Base-by-base conservation (phyloP, 495 filamentous ascomycete species). In the Astrocystis sublimbata region DNA sequence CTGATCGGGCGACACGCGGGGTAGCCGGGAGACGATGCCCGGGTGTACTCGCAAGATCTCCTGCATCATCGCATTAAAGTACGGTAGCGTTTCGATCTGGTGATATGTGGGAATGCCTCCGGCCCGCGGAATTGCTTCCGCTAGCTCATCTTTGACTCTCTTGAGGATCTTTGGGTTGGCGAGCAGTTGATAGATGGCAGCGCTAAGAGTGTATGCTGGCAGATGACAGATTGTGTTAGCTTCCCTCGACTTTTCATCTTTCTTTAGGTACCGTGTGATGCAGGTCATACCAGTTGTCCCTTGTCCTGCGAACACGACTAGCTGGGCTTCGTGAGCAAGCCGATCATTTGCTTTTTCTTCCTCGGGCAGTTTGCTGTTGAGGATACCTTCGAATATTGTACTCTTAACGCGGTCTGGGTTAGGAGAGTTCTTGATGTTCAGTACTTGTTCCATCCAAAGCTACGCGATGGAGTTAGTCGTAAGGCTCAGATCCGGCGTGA, bases 41-140 rank as follows among this genome's bases (percentile, higher is more conserved):
- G 76, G 79, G 1, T 74, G 73, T 2, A 81, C 70, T n/a, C 79
- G 76, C 33, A 78, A 64, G 6, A 70, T 74, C 62, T 81, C 79
- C 61, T 76, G 61, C 19, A 80, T 68, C 3, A 76, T 69, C 0
- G 68, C 79, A 9, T 63, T 65, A 0, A 81, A 65, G 60, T 82
- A 83, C 0, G 81, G 79, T 1, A 83, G 71, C 30, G 70, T 49
- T 55, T 80, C 79, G n/a, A n/a, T n/a, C n/a, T n/a, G n/a, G n/a
- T n/a, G n/a, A n/a, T n/a, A n/a, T 41, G 26, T 42, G 12, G 23
- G 30, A 17, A 49, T n/a, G 9, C 55, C 38, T 21, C 55, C 41
- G 9, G 60, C 43, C 31, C 62, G 66, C 5, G 73, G 65, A n/a
- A 68, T 53, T 2, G 30, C 56, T 9, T 64, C 54, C 6, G 47